Evolutionary conservation across 1,284 basidiomycete genomes (phyloP).

Genomic region (Ustilago cynodontis): DNA sequence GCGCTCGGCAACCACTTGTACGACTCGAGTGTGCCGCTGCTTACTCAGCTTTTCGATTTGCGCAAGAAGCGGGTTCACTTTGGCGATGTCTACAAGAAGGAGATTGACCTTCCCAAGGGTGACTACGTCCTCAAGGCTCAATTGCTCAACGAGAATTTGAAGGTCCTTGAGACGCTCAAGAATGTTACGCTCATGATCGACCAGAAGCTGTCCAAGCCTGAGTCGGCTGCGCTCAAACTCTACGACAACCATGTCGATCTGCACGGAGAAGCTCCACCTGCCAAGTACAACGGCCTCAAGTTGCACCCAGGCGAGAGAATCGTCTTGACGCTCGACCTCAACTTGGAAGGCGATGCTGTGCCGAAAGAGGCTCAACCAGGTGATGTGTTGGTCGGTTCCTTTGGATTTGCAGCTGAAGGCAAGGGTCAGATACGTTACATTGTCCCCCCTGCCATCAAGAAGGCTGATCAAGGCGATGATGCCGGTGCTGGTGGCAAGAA

Average conservation of each 20-base stretch:
- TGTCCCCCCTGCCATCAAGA: constrained; percentile 64
- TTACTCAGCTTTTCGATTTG: constrained; percentile 66
- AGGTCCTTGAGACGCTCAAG: constrained; percentile 65
- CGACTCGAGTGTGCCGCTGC: constrained; percentile 67
- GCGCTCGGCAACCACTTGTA: constrained; percentile 67
- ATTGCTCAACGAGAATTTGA: constrained; percentile 60
- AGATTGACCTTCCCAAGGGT: constrained; percentile 66
- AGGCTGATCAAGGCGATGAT: constrained; percentile 36
- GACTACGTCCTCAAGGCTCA: constrained; percentile 68
- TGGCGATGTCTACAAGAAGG: constrained; percentile 70
- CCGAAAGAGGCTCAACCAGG: constrained; percentile 68
- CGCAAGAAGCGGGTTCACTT: constrained; percentile 64
- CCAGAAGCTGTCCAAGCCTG: constrained; percentile 67
- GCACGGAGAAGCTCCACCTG: constrained; percentile 51
- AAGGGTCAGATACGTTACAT: constrained; percentile 63
- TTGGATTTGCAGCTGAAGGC: constrained; percentile 61
- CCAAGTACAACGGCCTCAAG: constrained; percentile 64
- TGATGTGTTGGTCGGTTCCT: constrained; percentile 67
- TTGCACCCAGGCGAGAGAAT: constrained; percentile 66
- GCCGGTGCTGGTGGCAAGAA: constrained; percentile 44
- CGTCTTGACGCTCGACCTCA: constrained; percentile 62
- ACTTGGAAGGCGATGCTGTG: constrained; percentile 65
- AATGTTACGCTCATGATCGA: constrained; percentile 65
- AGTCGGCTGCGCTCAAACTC: constrained; percentile 61
- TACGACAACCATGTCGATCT: constrained; percentile 69